phyloP scores from a whole-genome alignment of 1,284 basidiomycete species.

The Cryptococcus wingfieldii region DNA sequence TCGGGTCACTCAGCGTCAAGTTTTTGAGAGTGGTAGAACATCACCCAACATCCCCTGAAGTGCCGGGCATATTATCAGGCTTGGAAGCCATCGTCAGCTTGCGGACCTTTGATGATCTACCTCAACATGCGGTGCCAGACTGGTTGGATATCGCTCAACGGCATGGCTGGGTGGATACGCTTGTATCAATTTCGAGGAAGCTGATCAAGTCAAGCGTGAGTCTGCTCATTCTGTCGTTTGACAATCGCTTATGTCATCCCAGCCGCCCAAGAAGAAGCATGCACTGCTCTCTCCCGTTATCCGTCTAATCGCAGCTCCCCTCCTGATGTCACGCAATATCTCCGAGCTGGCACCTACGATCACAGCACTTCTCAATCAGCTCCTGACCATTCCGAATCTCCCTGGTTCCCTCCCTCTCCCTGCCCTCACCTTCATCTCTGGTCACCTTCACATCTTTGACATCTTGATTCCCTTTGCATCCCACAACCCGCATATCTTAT shows the following conservation, averaged over 20 bases:
- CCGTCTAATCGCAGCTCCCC: slow-evolving; percentile 37
- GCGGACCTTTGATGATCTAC: slow-evolving; percentile 8
- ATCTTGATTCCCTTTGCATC: slow-evolving; percentile 36
- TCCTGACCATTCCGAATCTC: slow-evolving; percentile 43
- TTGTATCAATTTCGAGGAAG: slow-evolving; percentile 24
- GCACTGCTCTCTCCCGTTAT: slow-evolving; percentile 29
- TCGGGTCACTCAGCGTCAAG: slow-evolving; percentile 3
- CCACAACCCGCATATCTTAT: slow-evolving; percentile 18
- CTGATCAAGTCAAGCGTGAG: slow-evolving; percentile 33
- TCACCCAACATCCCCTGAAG: neutral
- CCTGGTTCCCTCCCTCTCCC: slow-evolving; percentile 41
- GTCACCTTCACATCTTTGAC: slow-evolving; percentile 37
- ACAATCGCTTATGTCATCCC: neutral
- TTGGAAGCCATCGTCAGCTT: slow-evolving; percentile 22
- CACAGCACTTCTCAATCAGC: slow-evolving; percentile 30
- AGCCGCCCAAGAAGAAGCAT: slow-evolving; percentile 43
- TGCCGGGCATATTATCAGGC: slow-evolving; percentile 8
- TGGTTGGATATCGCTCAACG: neutral
- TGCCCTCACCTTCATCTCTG: slow-evolving; percentile 40
- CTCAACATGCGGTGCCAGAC: neutral
- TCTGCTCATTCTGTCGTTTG: neutral
- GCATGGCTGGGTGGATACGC: slow-evolving; percentile 31
- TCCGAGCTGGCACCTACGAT: slow-evolving; percentile 14
- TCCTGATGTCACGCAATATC: slow-evolving; percentile 8
- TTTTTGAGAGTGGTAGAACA: slow-evolving; percentile 4